phyloP scores from a whole-genome alignment of 192 early-diverging fungal genomes.

The Coemansia sp. region DNA sequence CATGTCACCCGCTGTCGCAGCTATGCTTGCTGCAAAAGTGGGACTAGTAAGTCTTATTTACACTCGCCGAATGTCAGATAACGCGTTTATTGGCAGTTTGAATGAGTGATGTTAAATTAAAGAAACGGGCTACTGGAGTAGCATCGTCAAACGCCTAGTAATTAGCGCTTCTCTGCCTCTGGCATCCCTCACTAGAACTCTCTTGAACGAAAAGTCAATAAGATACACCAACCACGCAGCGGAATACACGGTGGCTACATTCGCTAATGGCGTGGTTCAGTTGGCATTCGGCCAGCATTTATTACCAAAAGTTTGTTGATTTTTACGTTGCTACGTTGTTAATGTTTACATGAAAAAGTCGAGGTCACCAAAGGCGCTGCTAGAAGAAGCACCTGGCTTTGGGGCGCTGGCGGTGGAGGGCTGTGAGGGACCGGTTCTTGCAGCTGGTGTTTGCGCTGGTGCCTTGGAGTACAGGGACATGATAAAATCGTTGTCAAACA shows the following conservation, averaged over 20 bases:
- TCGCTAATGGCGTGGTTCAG: neutral
- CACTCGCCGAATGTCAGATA: neutral
- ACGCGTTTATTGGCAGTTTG: neutral
- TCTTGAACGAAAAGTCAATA: neutral
- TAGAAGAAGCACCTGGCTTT: conserved; percentile 8
- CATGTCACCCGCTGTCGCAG: neutral
- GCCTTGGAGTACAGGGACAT: conserved; percentile 55
- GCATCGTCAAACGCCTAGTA: neutral
- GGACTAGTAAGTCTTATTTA: neutral
- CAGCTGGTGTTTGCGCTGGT: neutral
- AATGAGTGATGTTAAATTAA: no score
- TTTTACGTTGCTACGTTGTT: no score
- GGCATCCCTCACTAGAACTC: neutral
- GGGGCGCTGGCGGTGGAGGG: conserved; percentile 13
- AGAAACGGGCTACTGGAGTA: neutral
- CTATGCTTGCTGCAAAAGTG: neutral
- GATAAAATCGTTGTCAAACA: conserved; percentile 54
- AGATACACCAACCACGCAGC: neutral
- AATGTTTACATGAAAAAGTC: conserved; percentile 30
- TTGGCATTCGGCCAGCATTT: neutral
- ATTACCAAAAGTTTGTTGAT: no score
- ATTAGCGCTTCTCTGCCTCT: neutral
- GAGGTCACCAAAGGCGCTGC: conserved; percentile 27
- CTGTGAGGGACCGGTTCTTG: neutral
- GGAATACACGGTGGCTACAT: neutral